phyloP scores from a whole-genome alignment of 257 asterid species.

The Ajuga chamaepitys region DNA sequence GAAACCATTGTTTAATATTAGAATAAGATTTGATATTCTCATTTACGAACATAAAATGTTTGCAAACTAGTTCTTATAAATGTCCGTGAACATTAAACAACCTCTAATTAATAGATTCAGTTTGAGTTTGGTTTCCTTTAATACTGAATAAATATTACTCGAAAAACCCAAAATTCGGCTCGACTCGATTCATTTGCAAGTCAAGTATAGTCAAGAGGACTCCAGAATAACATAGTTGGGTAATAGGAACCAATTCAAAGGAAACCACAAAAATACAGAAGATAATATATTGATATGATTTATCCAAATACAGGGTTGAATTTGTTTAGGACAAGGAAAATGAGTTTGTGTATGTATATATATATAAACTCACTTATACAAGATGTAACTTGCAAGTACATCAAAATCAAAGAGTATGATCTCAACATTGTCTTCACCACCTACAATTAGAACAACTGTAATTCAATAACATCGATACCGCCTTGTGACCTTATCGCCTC shows the following conservation, averaged over 20 bases:
- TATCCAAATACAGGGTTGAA: neutral
- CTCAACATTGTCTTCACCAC: neutral
- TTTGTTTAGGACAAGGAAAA: neutral
- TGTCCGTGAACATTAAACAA: no score
- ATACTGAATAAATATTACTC: no score
- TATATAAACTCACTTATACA: neutral
- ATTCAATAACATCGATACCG: neutral
- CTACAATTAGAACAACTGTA: neutral
- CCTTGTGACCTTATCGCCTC: neutral
- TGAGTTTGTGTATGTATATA: neutral
- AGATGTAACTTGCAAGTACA: neutral
- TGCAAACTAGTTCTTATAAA: no score
- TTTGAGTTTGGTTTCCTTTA: no score
- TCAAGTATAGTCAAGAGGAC: no score
- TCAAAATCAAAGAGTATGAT: conserved; percentile 13
- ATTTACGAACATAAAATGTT: no score
- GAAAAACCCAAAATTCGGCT: no score
- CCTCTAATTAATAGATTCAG: no score
- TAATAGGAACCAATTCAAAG: neutral
- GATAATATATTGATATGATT: neutral
- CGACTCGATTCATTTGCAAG: no score
- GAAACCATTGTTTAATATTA: no score
- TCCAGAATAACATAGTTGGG: neutral
- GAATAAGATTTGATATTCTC: no score
- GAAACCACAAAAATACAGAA: neutral